Evolutionary conservation across 1,139 yeast species (phyloP).

Genomic region (Candida mesenterica): DNA sequence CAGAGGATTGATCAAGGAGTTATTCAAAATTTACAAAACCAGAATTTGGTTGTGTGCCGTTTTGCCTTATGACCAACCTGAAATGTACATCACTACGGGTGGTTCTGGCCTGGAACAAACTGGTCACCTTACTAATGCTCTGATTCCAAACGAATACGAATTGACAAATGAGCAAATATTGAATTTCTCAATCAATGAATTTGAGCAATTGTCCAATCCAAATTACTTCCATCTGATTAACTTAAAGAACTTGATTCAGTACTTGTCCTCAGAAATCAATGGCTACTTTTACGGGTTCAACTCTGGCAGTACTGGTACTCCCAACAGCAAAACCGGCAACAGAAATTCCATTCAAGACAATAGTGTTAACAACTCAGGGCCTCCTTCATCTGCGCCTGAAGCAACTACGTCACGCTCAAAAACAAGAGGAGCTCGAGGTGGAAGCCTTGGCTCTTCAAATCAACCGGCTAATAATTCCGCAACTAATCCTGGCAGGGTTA

Average conservation of each 20-base stretch:
- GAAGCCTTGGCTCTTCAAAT: slow-evolving; percentile 4
- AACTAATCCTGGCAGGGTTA: background rate
- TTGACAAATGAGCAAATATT: slow-evolving; percentile 41
- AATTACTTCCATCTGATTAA: slow-evolving; percentile 46
- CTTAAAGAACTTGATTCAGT: slow-evolving; percentile 34
- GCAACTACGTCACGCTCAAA: slow-evolving; percentile 6
- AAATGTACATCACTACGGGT: slow-evolving; percentile 23
- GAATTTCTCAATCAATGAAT: slow-evolving; percentile 40
- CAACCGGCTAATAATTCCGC: no score
- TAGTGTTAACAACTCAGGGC: background rate
- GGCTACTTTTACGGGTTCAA: slow-evolving; percentile 47
- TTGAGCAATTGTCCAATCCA: slow-evolving; percentile 33
- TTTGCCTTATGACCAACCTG: slow-evolving; percentile 38
- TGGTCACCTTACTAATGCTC: slow-evolving; percentile 3
- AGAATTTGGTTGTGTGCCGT: slow-evolving; percentile 98
- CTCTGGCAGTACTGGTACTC: slow-evolving; percentile 14
- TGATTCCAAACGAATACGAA: slow-evolving; percentile 42
- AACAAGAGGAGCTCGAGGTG: slow-evolving; percentile 5
- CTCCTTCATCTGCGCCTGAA: slow-evolving; percentile 2
- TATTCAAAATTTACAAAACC: slow-evolving; percentile 91
- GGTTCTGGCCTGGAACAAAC: slow-evolving; percentile 11
- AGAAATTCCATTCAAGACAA: background rate
- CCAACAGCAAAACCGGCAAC: background rate
- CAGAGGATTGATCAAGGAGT: slow-evolving; percentile 85
- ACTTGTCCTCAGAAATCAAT: slow-evolving; percentile 32